Base-by-base conservation (phyloP, 1,284 basidiomycete species). In the Ganoderma sp. region DNA sequence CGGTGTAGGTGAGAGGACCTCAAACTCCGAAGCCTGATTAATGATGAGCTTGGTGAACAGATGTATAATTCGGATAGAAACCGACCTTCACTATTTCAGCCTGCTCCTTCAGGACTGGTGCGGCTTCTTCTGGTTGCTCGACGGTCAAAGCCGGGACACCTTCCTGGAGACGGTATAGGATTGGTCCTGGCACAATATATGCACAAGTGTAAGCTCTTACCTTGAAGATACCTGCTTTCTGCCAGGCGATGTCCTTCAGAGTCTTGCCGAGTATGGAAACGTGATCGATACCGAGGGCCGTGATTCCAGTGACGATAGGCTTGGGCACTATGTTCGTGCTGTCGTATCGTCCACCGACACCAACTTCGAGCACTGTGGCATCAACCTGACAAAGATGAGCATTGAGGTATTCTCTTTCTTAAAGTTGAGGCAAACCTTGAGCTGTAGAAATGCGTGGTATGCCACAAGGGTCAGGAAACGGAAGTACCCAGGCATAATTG, bases 171-270 rank as follows among this genome's bases (percentile, higher is more conserved):
- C 8, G 2, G 12, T 22, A 15, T 52, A 50, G 22, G 67, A 52
- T 42, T 10, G n/a, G 28, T 9, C 61, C 34, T 0, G 63, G 3
- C 8, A 10, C 32, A 19, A 58, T 15, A 61, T 15, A 43, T 17
- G 45, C 39, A 39, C 42, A 48, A 1, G 60, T 39, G 77, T 37
- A 69, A 22, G 15, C 8, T 19, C 54, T 39, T 15, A 88, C 91
- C 85, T 99, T 99, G 82, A 93, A 99, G 66, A 99, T 99, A 1
- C 98, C 98, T 34, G 92, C 95, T 79, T 99, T 99, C 78, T 99
- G 98, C 84, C 87, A 89, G 1, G 97, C 96, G 73, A 99, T 99
- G 76, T 97, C 93, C 66, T 86, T 82, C 12, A 99, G 81, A 0
- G 97, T 98, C 76, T 93, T 93, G 2, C 98, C 98, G 0, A 99